Evolutionary conservation across 2,329 filamentous ascomycete species (phyloP).

Genomic region (Trichoderma endophyticum): DNA sequence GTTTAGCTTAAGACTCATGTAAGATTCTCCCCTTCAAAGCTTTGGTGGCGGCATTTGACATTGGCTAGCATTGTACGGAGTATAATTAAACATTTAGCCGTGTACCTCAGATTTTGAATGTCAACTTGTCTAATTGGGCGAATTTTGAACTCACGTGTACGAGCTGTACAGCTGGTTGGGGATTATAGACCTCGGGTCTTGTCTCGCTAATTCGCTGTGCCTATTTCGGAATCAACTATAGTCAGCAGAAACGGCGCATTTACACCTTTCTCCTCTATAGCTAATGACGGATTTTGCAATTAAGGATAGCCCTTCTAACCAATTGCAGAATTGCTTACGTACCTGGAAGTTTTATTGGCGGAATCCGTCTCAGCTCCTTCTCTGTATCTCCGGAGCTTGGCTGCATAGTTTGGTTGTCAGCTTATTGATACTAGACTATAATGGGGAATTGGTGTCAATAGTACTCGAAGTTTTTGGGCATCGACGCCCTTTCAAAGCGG

Average conservation of each 20-base stretch:
- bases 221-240: neutral
- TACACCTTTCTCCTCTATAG: neutral
- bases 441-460: neutral
- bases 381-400: neutral
- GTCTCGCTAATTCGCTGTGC: neutral
- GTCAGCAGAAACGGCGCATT: neutral
- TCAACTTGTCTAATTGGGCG: neutral
- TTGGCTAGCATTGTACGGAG: neutral
- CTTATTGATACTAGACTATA: neutral
- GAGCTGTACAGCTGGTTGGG: neutral
- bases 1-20: neutral
- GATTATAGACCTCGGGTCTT: neutral
- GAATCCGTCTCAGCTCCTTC: neutral
- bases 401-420: neutral
- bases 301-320: neutral
- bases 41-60: neutral
- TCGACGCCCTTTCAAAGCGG: neutral
- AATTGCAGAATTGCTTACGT: neutral
- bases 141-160: neutral
- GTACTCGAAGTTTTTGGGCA: neutral
- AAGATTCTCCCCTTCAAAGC: neutral
- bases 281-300: neutral
- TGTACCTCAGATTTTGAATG: neutral
- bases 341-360: neutral
- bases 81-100: neutral